A percentile compares a stretch with the other conserved stretches of the same genome.
Evolutionary conservation across 2,329 filamentous ascomycete genomes (phyloP).

Genomic region (Plenodomus lindquistii): DNA sequence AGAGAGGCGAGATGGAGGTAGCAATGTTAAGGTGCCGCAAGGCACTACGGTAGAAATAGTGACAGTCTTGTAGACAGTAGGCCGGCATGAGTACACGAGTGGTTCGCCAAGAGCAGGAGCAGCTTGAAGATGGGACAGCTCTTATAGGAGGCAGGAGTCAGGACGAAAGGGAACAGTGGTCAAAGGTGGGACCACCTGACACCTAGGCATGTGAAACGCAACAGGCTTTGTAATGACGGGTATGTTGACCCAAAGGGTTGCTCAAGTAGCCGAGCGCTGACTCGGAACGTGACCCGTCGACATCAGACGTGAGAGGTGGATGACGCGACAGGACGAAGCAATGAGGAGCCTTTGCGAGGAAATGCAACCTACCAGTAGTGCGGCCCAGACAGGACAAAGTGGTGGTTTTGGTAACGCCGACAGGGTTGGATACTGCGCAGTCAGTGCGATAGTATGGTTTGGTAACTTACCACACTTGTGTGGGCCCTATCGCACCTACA

Average conservation of each 20-base stretch:
- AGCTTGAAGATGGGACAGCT: conserved; percentile 19
- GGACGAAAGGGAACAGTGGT: conserved; percentile 40
- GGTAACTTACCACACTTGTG: conserved; percentile 29
- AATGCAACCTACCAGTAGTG: conserved; percentile 38
- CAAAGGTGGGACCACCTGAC: conserved; percentile 21
- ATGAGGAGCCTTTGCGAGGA: conserved; percentile 21
- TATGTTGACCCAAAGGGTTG: conserved; percentile 26
- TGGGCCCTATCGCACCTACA: conserved; percentile 9
- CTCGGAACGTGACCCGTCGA: conserved; percentile 37
- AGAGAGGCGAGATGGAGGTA: conserved; percentile 76
- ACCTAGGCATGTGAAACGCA: conserved; percentile 40
- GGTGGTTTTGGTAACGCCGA: conserved; percentile 6
- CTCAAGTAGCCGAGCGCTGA: conserved; percentile 33
- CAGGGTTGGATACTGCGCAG: conserved; percentile 21
- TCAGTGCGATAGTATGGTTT: conserved; percentile 25
- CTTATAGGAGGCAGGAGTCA: conserved; percentile 37
- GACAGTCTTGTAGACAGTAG: conserved; percentile 83
- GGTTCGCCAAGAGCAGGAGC: conserved; percentile 16
- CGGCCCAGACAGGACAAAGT: conserved; percentile 8
- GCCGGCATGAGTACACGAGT: conserved; percentile 64
- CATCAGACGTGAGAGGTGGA: conserved; percentile 29
- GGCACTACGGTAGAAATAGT: conserved; percentile 91
- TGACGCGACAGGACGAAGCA: conserved; percentile 27
- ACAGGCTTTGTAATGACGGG: conserved; percentile 33
- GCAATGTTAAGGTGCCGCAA: conserved; percentile 82